Evolutionary conservation across 345 rosid species (phyloP).

Genomic region (Syzygium aromaticum): DNA sequence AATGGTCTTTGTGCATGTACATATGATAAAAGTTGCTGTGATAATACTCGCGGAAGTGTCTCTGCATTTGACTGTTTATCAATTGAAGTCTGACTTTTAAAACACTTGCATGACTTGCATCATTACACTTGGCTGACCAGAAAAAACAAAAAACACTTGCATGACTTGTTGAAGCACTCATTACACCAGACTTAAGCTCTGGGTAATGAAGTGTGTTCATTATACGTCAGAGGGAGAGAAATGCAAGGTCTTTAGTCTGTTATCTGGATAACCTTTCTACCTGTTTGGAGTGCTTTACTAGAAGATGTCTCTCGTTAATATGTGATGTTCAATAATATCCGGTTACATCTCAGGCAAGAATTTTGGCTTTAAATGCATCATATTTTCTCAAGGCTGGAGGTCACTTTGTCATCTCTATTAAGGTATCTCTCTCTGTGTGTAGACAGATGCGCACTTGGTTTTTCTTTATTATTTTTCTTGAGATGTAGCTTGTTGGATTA

Average conservation of each 20-base stretch:
- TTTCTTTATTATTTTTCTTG: not conserved
- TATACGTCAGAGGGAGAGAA: not conserved
- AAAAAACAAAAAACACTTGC: no score
- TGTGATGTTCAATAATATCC: not conserved
- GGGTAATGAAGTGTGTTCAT: not conserved
- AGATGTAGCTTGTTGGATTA: not conserved
- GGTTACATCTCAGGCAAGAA: slow-evolving; percentile 64
- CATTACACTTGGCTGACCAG: no score
- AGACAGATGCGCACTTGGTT: not conserved
- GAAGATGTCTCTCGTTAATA: not conserved
- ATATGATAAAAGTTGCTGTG: not conserved
- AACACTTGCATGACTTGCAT: not conserved
- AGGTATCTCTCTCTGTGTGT: slow-evolving; percentile 30
- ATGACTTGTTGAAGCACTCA: not conserved
- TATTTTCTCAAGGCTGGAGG: slow-evolving; percentile 86
- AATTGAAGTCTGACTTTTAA: not conserved
- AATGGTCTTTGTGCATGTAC: not conserved
- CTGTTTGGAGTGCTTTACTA: not conserved
- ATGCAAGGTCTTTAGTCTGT: not conserved
- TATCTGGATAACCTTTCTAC: not conserved
- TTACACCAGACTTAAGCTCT: not conserved
- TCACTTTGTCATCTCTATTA: slow-evolving; percentile 91
- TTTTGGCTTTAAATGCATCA: slow-evolving; percentile 74
- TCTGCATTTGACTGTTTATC: not conserved
- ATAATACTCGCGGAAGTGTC: not conserved